phyloP scores from a whole-genome alignment of 2,329 filamentous ascomycete genomes.

The Fusarium liriodendri region DNA sequence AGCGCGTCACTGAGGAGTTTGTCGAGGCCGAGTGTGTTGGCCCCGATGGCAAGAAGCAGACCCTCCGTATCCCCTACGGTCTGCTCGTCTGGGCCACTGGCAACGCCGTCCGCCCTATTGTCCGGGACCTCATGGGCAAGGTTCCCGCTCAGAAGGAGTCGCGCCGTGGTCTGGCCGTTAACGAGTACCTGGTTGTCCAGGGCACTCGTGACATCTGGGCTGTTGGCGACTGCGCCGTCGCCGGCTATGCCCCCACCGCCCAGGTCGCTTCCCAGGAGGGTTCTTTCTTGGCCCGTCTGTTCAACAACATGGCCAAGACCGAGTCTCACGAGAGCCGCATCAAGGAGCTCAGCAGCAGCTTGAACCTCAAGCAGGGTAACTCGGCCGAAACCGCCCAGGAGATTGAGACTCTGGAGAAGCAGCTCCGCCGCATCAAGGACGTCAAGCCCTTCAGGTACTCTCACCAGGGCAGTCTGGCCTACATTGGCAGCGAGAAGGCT shows the following conservation, averaged over 20 bases:
- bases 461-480: constrained; percentile 95
- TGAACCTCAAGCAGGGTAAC: constrained; percentile 72
- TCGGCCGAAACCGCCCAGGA: constrained; percentile 76
- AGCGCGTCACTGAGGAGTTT: constrained; percentile 91
- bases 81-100: constrained; percentile 98
- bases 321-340: constrained; percentile 84
- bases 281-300: constrained; percentile 91
- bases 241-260: constrained; percentile 96
- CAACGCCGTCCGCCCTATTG: constrained; percentile 89
- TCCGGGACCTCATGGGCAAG: constrained; percentile 91
- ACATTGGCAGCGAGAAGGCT: constrained; percentile 98
- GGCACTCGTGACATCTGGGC: constrained; percentile 98
- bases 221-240: constrained; percentile 95
- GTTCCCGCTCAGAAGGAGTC: constrained; percentile 97
- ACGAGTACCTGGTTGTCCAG: constrained; percentile 99
- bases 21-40: constrained; percentile 89
- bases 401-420: constrained; percentile 88
- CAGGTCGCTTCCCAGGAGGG: constrained; percentile 98
- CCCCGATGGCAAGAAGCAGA: constrained; percentile 85
- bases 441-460: constrained; percentile 99
- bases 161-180: constrained; percentile 92
- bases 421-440: constrained; percentile 89
- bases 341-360: constrained; percentile 70
- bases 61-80: constrained; percentile 89
- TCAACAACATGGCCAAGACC: constrained; percentile 99